Percentiles rank a stretch among this genome's conserved stretches.
phyloP scores from a whole-genome alignment of 2,329 filamentous ascomycete genomes.

The Macrophomina phaseolina region DNA sequence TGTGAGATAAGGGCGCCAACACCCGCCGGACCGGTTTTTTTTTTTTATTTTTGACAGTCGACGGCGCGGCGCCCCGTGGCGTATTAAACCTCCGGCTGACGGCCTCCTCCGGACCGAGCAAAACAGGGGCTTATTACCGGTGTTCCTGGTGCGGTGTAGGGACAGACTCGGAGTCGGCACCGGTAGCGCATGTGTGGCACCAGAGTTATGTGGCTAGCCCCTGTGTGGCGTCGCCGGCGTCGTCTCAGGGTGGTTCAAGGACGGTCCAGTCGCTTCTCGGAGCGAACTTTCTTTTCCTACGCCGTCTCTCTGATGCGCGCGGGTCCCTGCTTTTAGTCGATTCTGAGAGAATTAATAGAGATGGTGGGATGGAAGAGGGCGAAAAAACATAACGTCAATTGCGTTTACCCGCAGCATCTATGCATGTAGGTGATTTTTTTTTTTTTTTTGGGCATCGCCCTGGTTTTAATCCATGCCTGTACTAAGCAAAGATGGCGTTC shows the following conservation, averaged over 20 bases:
- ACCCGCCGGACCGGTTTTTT: no score
- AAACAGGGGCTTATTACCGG: no score
- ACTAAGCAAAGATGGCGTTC: background rate
- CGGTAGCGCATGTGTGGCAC: background rate
- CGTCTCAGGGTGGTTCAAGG: slow-evolving; percentile 4
- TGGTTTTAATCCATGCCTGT: background rate
- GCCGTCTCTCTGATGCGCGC: no score
- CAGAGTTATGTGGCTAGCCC: background rate
- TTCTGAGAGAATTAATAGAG: background rate
- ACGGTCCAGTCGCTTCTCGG: background rate
- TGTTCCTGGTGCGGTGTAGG: no score
- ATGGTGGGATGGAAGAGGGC: background rate
- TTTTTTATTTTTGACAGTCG: no score
- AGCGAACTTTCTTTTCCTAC: background rate
- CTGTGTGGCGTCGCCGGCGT: slow-evolving; percentile 11
- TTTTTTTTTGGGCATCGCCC: background rate
- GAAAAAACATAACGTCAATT: background rate
- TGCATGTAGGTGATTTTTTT: background rate
- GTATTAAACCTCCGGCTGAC: no score
- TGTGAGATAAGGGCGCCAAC: background rate
- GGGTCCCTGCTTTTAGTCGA: background rate
- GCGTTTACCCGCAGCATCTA: background rate
- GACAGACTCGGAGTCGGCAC: background rate
- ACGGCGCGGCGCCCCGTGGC: no score
- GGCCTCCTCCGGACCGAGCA: background rate